Conservation (phyloP, 768 basidiomycete species). For the Boletus barrowsii region DNA sequence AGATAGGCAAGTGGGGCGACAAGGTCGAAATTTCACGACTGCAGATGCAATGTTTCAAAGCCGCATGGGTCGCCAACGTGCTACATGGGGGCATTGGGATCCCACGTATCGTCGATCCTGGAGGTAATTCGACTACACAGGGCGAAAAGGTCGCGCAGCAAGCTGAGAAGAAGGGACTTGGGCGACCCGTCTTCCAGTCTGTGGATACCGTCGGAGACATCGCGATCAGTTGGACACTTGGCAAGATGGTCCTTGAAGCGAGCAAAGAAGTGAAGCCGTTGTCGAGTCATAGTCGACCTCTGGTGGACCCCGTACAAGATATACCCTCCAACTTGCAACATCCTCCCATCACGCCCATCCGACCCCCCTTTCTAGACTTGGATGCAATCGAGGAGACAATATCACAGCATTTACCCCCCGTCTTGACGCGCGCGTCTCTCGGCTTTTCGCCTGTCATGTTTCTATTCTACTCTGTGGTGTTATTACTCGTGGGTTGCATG, state of each 20-base stretch:
- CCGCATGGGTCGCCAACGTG: conserved; percentile 96
- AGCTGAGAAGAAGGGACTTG: conserved; percentile 80
- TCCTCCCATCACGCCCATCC: conserved; percentile 57
- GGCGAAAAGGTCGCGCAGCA: conserved; percentile 71
- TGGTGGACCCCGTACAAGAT: conserved; percentile 74
- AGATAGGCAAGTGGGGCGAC: conserved; percentile 64
- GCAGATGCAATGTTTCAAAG: conserved; percentile 99
- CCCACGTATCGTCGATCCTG: conserved; percentile 84
- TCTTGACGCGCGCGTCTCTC: conserved; percentile 59
- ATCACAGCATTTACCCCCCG: conserved; percentile 63
- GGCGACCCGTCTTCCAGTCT: conserved; percentile 84
- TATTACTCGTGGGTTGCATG: conserved; percentile 43
- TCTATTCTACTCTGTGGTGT: conserved; percentile 49
- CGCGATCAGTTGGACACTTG: conserved; percentile 96
- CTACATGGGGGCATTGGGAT: conserved; percentile 95
- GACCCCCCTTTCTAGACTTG: conserved; percentile 58
- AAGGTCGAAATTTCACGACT: conserved; percentile 80
- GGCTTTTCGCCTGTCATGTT: conserved; percentile 72
- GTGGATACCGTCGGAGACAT: conserved; percentile 90
- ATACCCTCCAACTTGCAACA: conserved; percentile 49
- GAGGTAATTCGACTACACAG: conserved; percentile 69
- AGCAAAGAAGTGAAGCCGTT: conserved; percentile 74
- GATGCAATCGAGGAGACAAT: conserved; percentile 61
- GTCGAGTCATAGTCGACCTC: conserved; percentile 45
- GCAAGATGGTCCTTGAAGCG: conserved; percentile 98